Conservation (phyloP, 805 yeast species). For the Wickerhamomyces queroliae region DNA sequence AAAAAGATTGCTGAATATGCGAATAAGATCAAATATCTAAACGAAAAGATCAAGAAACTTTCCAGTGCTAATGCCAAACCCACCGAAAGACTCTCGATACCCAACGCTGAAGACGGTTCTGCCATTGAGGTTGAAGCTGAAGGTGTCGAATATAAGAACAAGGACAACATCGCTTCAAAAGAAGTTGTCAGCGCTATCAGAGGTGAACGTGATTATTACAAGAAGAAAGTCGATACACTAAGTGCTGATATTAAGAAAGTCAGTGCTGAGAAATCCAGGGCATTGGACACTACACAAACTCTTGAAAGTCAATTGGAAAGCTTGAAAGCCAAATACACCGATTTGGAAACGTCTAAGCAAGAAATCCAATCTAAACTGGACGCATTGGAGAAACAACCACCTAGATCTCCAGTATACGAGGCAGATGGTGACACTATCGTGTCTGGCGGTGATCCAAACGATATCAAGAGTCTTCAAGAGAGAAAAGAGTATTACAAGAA, state of each 20-base stretch:
- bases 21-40: not conserved
- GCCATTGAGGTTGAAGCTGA: not conserved
- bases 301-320: conserved; percentile 2
- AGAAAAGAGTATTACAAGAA: conserved; percentile 18
- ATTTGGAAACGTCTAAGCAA: conserved; percentile 3
- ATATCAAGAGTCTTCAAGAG: conserved; percentile 10
- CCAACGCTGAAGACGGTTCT: not conserved
- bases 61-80: too few relatives aligned
- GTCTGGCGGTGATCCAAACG: not conserved
- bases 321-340: conserved; percentile 3
- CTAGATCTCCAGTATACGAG: conserved; percentile 1
- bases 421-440: conserved; percentile 4
- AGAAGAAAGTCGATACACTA: conserved; percentile 1
- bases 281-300: not conserved
- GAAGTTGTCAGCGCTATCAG: not conserved
- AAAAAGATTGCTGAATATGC: too few relatives aligned
- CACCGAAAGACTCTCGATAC: not conserved
- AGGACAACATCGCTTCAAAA: not conserved
- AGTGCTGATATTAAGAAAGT: conserved; percentile 1
- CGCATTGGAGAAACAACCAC: not conserved
- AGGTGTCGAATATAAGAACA: not conserved
- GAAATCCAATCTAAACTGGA: conserved; percentile 1
- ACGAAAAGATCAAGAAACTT: not conserved
- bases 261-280: not conserved
- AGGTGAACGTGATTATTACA: conserved; percentile 3